Percentiles rank a stretch among this genome's conserved stretches.
Conservation (phyloP, 179 eudicot genomes). For the Spergularia azorica region DNA sequence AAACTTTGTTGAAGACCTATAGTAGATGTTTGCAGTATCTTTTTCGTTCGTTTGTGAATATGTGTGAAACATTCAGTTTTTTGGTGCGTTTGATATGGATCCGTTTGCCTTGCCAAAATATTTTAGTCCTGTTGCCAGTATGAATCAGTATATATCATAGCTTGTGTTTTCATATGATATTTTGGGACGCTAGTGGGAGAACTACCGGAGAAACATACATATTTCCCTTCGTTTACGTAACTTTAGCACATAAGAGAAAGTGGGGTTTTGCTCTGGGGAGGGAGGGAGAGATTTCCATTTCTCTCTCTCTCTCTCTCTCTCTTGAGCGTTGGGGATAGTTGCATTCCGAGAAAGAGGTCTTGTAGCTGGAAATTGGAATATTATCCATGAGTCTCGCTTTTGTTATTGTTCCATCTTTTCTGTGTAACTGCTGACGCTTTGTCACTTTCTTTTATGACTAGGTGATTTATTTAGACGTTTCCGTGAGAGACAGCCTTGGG, state of each 20-base stretch:
- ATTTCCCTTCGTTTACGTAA: no score
- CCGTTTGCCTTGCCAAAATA: background rate
- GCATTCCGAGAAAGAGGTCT: background rate
- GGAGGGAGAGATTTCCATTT: no score
- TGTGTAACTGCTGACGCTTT: conserved; percentile 10
- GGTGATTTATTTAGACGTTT: conserved; percentile 83
- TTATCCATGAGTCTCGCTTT: no score
- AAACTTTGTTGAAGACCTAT: background rate
- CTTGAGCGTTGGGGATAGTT: background rate
- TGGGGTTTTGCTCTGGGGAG: background rate
- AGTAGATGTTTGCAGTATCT: background rate
- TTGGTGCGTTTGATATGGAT: no score
- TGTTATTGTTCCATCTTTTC: background rate
- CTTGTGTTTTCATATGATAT: background rate
- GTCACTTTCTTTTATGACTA: conserved; percentile 38
- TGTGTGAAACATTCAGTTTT: no score
- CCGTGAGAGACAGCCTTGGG: conserved; percentile 92
- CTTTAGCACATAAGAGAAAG: no score
- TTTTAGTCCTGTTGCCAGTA: background rate
- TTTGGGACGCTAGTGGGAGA: background rate
- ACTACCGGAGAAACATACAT: no score
- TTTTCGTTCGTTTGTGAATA: no score
- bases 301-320: no score
- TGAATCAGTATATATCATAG: background rate
- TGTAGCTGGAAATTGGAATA: no score